Percentiles rank a stretch among this genome's conserved stretches.
These are phyloP conservation scores for Candida palmyrensis DNA, from an alignment of 805 yeast species.

Conservation along the genomic window DNA sequence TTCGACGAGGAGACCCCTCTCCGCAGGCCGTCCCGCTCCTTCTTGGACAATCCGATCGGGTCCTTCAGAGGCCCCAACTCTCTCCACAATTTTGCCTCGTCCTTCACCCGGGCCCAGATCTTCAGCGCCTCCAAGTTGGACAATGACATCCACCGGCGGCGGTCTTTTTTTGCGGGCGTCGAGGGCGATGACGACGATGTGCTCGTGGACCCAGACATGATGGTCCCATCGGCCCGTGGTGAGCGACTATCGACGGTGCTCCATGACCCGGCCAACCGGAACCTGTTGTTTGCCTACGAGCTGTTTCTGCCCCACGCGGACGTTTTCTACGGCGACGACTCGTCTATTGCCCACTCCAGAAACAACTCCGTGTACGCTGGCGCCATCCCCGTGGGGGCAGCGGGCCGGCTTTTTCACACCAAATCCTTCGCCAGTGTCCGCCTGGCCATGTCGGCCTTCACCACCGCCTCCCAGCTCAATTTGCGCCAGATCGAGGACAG, in stretches of 20 bases:
- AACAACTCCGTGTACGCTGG: conserved; percentile 17
- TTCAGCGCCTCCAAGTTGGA: conserved; percentile 46
- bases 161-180: conserved; percentile 50
- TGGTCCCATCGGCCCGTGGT: conserved; percentile 63
- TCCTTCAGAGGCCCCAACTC: conserved; percentile 66
- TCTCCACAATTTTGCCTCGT: conserved; percentile 72
- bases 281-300: conserved; percentile 16
- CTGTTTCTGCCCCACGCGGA: conserved; percentile 13
- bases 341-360: conserved; percentile 24
- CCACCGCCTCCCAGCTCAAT: conserved; percentile 47
- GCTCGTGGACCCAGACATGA: conserved; percentile 59
- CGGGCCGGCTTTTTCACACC: conserved; percentile 26
- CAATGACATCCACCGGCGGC: conserved; percentile 48
- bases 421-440: conserved; percentile 42
- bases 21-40: conserved; percentile 15
- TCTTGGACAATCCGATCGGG: conserved; percentile 38
- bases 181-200: conserved; percentile 47
- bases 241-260: conserved; percentile 58
- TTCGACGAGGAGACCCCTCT: conserved; percentile 4
- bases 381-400: conserved; percentile 8
- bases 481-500: conserved; percentile 62
- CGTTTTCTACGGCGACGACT: conserved; percentile 37
- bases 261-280: conserved; percentile 25
- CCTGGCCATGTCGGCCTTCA: conserved; percentile 26
- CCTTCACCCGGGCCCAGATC: conserved; percentile 74